These are phyloP conservation scores for Naegleria gruberi DNA, from an alignment of 208 protist species.

Conservation along the genomic window DNA sequence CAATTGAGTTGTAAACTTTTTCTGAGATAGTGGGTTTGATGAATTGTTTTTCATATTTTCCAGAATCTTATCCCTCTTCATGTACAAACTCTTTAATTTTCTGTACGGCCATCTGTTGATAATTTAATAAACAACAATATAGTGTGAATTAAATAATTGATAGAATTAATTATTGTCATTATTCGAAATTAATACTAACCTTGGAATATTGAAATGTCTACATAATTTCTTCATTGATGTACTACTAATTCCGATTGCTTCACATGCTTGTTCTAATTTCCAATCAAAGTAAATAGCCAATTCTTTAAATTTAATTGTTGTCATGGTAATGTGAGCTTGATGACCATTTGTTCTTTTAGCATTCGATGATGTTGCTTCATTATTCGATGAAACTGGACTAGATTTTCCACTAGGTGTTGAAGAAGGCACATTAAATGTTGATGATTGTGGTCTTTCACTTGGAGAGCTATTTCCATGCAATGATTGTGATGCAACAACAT, in stretches of 20 bases:
- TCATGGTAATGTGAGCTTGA: background rate
- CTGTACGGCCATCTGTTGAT: background rate
- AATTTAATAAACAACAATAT: too few relatives aligned
- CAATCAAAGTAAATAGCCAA: background rate
- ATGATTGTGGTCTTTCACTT: too few relatives aligned
- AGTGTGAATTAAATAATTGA: too few relatives aligned
- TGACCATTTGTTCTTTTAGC: background rate
- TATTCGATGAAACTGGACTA: too few relatives aligned
- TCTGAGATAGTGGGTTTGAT: too few relatives aligned
- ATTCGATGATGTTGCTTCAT: too few relatives aligned
- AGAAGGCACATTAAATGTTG: too few relatives aligned
- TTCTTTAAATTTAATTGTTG: constrained; percentile 5
- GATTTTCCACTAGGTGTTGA: too few relatives aligned
- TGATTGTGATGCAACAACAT: too few relatives aligned
- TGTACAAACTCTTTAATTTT: constrained; percentile 2
- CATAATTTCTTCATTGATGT: constrained; percentile 13
- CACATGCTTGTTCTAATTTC: background rate
- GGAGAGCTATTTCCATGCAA: too few relatives aligned
- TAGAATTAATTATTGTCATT: too few relatives aligned
- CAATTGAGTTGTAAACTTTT: background rate
- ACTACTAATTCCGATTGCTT: background rate
- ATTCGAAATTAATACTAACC: background rate
- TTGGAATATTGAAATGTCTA: background rate
- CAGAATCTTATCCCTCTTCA: background rate
- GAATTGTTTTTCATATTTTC: background rate